phyloP scores from a whole-genome alignment of 352 stramenopile species.

The Thraustochytrium aureum region DNA sequence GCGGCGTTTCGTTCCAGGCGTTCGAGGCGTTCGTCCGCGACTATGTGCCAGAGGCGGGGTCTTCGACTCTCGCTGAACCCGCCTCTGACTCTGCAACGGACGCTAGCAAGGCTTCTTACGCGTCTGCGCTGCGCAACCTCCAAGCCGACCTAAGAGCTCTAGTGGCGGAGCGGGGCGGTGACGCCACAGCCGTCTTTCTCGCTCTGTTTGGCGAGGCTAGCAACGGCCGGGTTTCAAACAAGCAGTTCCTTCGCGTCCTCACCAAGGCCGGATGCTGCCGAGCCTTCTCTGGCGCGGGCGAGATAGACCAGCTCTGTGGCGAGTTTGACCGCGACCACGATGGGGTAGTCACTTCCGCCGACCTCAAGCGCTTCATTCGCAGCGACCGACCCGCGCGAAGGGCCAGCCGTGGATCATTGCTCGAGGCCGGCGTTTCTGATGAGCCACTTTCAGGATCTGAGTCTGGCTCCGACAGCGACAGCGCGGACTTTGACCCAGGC shows the following conservation, averaged over 20 bases:
- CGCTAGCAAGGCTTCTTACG: no score
- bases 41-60: not conserved
- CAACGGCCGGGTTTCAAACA: not conserved
- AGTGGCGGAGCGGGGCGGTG: not conserved
- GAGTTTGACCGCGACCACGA: conserved; percentile 4
- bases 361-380: not conserved
- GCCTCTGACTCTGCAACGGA: no score
- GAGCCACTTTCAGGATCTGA: no score
- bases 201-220: not conserved
- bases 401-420: no score
- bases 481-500: no score
- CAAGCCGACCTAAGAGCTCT: conserved; percentile 6
- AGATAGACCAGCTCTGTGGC: not conserved
- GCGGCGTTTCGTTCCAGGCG: not conserved
- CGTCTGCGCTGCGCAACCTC: conserved; percentile 6
- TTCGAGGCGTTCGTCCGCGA: conserved; percentile 27
- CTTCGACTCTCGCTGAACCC: no score
- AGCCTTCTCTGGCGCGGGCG: not conserved
- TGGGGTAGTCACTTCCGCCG: not conserved
- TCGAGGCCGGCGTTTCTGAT: no score
- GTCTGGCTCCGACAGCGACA: no score
- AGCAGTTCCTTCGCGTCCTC: not conserved
- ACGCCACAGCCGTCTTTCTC: not conserved
- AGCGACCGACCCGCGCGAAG: no score
- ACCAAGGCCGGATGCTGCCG: not conserved